Base-by-base conservation (phyloP, 495 filamentous ascomycete species). In the Delitschia confertaspora region DNA sequence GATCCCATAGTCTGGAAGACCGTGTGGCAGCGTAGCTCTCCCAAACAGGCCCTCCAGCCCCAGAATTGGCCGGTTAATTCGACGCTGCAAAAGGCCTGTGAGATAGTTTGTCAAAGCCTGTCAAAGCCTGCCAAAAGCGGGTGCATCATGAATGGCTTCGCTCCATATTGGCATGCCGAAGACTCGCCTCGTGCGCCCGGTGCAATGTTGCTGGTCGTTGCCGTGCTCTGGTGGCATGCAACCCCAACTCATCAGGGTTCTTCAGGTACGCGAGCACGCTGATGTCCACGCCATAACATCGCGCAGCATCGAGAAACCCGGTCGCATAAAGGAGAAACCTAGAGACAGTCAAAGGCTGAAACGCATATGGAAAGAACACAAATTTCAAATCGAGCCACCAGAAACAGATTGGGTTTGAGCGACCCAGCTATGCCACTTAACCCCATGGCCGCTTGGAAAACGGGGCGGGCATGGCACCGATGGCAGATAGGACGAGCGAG, bases 331-430 rank as follows among this genome's bases (percentile, higher is more conserved):
- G 42, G 43, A 47, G 43, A 43, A n/a, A 34, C 37, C 36, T 33
- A 42, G 29, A 33, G 26, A 31, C 25, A 4, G 23, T 47, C 32
- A 14, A 47, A 38, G 47, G 47, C 53, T 51, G 53, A 51, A 56
- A 56, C 53, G 42, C 25, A 47, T 48, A 16, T 35, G 38, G 46
- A 51, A 46, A n/a, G n/a, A n/a, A n/a, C n/a, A n/a, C n/a, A n/a
- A 45, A 34, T 32, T 20, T 40, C 27, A 18, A 19, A 27, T 46
- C 46, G 38, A 44, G 43, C 53, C 53, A 56, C 47, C 47, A 47
- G 53, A 38, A 47, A 56, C 53, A 44, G 21, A 26, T 51, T 55
- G 35, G 46, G 52, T 55, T 50, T 55, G 46, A 47, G 19, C 38
- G 6, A 24, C n/a, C n/a, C n/a, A n/a, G n/a, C n/a, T 22, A 17